Percentiles rank a stretch among this genome's conserved stretches.
Conservation (phyloP, 805 yeast genomes). For the Cyberlindnera maclurae region DNA sequence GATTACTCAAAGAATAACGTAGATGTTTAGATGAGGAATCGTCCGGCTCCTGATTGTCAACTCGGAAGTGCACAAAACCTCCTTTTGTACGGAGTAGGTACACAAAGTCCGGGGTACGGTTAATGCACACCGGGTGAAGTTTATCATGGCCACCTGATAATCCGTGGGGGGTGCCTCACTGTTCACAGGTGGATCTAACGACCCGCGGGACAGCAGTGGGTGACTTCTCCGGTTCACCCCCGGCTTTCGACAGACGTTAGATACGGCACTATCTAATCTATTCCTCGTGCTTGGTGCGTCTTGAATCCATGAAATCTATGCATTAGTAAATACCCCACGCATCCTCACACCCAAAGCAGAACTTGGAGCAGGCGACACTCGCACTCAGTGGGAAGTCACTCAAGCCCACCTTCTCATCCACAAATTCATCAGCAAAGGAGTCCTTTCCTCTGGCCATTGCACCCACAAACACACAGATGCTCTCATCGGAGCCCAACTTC, state of each 20-base stretch:
- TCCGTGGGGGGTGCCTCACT: no score
- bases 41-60: no score
- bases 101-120: constrained; percentile 7
- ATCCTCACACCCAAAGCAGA: constrained; percentile 98
- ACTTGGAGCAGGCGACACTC: constrained; percentile 95
- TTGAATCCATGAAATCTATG: neutral
- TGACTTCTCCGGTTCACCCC: no score
- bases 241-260: no score
- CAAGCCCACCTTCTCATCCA: constrained; percentile 93
- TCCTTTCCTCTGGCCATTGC: constrained; percentile 99
- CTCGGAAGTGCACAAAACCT: neutral
- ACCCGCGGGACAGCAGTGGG: no score
- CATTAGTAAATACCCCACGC: constrained; percentile 72
- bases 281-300: neutral
- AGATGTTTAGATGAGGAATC: neutral
- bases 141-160: neutral
- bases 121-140: neutral
- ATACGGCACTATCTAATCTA: no score
- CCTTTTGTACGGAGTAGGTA: neutral
- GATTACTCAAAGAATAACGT: neutral
- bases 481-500: constrained; percentile 79
- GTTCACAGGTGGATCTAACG: no score
- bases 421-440: constrained; percentile 93
- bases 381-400: constrained; percentile 95
- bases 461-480: constrained; percentile 96